Evolutionary conservation across 1,284 basidiomycete genomes (phyloP).

Genomic region (Sanghuangporus sanghuang): DNA sequence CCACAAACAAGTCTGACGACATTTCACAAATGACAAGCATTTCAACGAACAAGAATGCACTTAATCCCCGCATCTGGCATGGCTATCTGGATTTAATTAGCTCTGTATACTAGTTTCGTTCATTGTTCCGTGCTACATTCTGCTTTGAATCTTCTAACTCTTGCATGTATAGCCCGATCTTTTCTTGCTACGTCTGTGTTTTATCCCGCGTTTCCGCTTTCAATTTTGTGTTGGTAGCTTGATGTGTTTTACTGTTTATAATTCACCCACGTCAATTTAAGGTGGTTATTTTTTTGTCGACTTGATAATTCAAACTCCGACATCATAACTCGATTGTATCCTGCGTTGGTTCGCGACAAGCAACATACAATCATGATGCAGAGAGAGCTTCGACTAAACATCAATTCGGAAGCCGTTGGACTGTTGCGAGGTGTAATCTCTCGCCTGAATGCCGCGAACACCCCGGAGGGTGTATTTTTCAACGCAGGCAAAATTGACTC

Average conservation of each 20-base stretch:
- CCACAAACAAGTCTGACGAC: not conserved
- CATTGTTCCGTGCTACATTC: not conserved
- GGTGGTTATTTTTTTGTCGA: not conserved
- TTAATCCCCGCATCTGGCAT: not conserved
- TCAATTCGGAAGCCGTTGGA: not conserved
- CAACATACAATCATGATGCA: too few relatives aligned
- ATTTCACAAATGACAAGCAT: not conserved
- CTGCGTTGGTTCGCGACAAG: not conserved
- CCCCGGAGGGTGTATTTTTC: not conserved
- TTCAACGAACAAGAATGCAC: not conserved
- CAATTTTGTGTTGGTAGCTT: not conserved
- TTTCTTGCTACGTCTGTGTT: not conserved
- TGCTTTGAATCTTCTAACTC: not conserved
- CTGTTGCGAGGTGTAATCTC: not conserved
- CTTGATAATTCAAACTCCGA: not conserved
- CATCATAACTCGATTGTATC: not conserved
- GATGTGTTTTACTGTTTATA: not conserved
- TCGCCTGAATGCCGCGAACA: not conserved
- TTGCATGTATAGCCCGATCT: not conserved
- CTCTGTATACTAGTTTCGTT: not conserved
- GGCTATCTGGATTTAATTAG: not conserved
- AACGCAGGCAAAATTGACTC: not conserved
- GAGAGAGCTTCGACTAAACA: not conserved
- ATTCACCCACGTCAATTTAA: not conserved
- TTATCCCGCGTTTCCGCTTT: not conserved